A percentile compares a stretch with the other conserved stretches of the same genome.
Conservation (phyloP, 2,329 filamentous ascomycete species). For the Neofusicoccum kwambonambiense region DNA sequence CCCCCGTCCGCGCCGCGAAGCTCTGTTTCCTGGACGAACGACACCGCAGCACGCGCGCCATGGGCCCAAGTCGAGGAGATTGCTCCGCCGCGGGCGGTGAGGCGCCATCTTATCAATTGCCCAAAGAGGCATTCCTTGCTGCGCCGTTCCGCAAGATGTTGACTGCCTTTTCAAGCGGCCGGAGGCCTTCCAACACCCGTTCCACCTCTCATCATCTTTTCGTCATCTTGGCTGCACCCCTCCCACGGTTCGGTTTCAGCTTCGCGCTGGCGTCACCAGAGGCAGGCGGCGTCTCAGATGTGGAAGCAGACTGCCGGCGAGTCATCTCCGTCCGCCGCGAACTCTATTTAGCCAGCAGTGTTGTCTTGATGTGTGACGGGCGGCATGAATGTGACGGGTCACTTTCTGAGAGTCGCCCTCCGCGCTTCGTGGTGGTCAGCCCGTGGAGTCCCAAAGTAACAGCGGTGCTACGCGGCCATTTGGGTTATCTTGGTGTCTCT, state of each 20-base stretch:
- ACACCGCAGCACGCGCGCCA: not conserved
- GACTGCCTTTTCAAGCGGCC: not conserved
- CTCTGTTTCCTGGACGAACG: not conserved
- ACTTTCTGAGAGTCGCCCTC: not conserved
- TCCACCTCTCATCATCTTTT: not conserved
- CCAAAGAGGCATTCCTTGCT: not conserved
- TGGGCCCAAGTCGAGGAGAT: not conserved
- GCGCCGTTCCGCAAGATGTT: slow-evolving; percentile 2
- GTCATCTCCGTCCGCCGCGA: not conserved
- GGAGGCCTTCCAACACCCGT: not conserved
- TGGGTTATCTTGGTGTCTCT: not conserved
- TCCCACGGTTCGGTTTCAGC: not conserved
- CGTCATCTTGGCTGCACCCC: not conserved
- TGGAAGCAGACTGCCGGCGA: not conserved
- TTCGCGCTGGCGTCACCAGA: not conserved
- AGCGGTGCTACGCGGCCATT: not conserved
- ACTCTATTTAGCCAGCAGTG: not conserved
- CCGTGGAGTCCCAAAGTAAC: not conserved
- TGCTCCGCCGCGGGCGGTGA: slow-evolving; percentile 2
- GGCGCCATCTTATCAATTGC: slow-evolving; percentile 5
- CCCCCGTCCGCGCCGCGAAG: not conserved
- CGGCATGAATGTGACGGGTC: slow-evolving; percentile 11
- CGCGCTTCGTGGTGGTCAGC: not conserved
- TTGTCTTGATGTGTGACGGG: not conserved
- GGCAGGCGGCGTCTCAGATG: not conserved